These are phyloP conservation scores for Penicillium psychrosexuale DNA, from an alignment of 2,329 filamentous ascomycete genomes.

Conservation along the genomic window DNA sequence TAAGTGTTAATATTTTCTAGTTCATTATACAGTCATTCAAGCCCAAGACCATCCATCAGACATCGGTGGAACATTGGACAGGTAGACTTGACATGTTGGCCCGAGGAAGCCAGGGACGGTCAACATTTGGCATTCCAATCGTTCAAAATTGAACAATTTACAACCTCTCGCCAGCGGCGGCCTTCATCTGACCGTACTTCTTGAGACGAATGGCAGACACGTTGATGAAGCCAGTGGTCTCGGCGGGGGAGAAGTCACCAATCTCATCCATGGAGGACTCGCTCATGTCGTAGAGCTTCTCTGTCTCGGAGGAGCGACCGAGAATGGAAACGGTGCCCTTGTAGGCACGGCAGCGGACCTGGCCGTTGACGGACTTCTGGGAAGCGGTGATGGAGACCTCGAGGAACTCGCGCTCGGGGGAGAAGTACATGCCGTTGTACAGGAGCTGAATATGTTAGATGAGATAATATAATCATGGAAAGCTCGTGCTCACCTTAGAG, in stretches of 20 bases:
- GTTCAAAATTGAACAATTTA: constrained; percentile 16
- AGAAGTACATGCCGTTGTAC: constrained; percentile 54
- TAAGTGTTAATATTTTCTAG: constrained; percentile 17
- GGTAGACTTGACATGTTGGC: constrained; percentile 5
- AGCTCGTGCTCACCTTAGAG: constrained; percentile 43
- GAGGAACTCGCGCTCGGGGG: constrained; percentile 67
- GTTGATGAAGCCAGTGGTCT: constrained; percentile 62
- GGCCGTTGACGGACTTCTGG: constrained; percentile 54
- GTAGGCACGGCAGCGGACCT: constrained; percentile 62
- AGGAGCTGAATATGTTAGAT: constrained; percentile 18
- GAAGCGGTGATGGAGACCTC: constrained; percentile 44
- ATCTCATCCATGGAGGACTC: constrained; percentile 70
- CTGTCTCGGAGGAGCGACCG: constrained; percentile 58
- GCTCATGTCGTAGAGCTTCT: constrained; percentile 66
- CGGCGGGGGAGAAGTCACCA: constrained; percentile 63
- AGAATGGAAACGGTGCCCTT: constrained; percentile 60
- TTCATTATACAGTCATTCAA: constrained; percentile 30
- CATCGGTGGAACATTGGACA: constrained; percentile 10
- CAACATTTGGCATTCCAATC: constrained; percentile 20
- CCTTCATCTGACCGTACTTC: constrained; percentile 46
- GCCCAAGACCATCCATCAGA: constrained; percentile 11
- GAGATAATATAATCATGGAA: background rate
- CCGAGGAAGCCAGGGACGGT: constrained; percentile 21
- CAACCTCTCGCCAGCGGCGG: constrained; percentile 34
- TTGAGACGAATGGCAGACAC: constrained; percentile 37